phyloP scores from a whole-genome alignment of 2,329 filamentous ascomycete genomes.

The Acarospora socialis region DNA sequence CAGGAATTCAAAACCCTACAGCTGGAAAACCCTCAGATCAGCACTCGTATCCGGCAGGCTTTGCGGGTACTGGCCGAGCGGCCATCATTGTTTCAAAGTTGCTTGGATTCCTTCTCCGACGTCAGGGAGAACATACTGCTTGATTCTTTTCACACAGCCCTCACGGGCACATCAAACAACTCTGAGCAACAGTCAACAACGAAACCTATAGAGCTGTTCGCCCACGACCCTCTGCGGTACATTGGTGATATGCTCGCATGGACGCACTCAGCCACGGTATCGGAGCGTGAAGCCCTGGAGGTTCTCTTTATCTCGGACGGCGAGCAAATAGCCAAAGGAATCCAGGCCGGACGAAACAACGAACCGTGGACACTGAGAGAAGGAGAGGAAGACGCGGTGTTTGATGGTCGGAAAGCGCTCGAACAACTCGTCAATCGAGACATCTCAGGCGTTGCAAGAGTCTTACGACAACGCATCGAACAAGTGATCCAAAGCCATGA shows the following conservation, averaged over 20 bases:
- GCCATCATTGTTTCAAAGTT: slow-evolving; percentile 82
- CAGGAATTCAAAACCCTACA: slow-evolving; percentile 85
- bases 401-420: slow-evolving; percentile 69
- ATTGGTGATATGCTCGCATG: slow-evolving; percentile 96
- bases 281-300: slow-evolving; percentile 83
- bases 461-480: slow-evolving; percentile 80
- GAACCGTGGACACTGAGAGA: slow-evolving; percentile 70
- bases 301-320: slow-evolving; percentile 82
- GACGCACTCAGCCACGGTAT: slow-evolving; percentile 87
- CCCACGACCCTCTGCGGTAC: slow-evolving; percentile 83
- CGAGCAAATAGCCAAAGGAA: slow-evolving; percentile 70
- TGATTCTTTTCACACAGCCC: slow-evolving; percentile 73
- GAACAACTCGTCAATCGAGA: slow-evolving; percentile 79
- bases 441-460: slow-evolving; percentile 62
- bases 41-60: slow-evolving; percentile 65
- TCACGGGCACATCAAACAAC: slow-evolving; percentile 56
- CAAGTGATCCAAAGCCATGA: slow-evolving; percentile 88
- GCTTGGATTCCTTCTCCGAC: slow-evolving; percentile 84
- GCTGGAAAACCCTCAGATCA: slow-evolving; percentile 87
- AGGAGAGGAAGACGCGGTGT: slow-evolving; percentile 39
- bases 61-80: slow-evolving; percentile 78
- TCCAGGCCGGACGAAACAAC: slow-evolving; percentile 64
- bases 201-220: slow-evolving; percentile 87
- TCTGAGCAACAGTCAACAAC: slow-evolving; percentile 46
- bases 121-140: slow-evolving; percentile 75